Percentiles rank a stretch among this genome's conserved stretches.
These are phyloP conservation scores for Lactuca saligna DNA, from an alignment of 129 eudicot species.

Conservation along the genomic window DNA sequence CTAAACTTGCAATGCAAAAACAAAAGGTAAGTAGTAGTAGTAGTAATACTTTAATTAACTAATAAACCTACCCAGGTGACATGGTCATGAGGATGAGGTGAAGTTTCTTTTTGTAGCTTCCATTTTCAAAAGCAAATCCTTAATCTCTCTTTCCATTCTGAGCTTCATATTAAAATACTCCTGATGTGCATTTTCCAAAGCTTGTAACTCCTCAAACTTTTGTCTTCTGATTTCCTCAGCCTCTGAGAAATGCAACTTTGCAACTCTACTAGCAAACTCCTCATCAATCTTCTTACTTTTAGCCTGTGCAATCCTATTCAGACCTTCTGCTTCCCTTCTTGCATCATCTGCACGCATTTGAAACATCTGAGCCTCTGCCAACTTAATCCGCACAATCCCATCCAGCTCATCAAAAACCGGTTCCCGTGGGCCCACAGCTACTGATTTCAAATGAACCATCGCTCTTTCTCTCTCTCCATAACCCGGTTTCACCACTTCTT, in stretches of 20 bases:
- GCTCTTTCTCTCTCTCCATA: constrained; percentile 43
- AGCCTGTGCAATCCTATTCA: constrained; percentile 62
- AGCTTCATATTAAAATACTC: constrained; percentile 84
- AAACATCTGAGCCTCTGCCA: constrained; percentile 94
- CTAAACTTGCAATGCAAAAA: constrained; percentile 23
- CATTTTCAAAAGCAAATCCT: constrained; percentile 83
- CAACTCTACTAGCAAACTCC: constrained; percentile 55
- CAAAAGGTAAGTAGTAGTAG: background rate
- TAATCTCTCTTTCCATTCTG: constrained; percentile 89
- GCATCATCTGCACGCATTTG: constrained; percentile 95
- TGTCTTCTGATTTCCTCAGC: constrained; percentile 78
- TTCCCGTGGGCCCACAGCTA: constrained; percentile 34
- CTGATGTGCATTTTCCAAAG: constrained; percentile 69
- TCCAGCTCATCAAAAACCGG: constrained; percentile 80
- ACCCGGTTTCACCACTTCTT: constrained; percentile 43
- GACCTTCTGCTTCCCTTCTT: constrained; percentile 87
- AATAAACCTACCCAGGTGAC: constrained; percentile 17
- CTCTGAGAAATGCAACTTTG: constrained; percentile 69
- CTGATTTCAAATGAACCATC: constrained; percentile 33
- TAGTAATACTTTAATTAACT: too few relatives aligned
- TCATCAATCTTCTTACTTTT: constrained; percentile 82
- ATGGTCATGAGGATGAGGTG: constrained; percentile 35
- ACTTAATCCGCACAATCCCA: constrained; percentile 83
- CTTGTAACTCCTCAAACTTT: constrained; percentile 68
- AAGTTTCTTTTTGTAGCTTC: constrained; percentile 87